Conservation (phyloP, 352 stramenopile species). For the Globisporangium camurandrum region DNA sequence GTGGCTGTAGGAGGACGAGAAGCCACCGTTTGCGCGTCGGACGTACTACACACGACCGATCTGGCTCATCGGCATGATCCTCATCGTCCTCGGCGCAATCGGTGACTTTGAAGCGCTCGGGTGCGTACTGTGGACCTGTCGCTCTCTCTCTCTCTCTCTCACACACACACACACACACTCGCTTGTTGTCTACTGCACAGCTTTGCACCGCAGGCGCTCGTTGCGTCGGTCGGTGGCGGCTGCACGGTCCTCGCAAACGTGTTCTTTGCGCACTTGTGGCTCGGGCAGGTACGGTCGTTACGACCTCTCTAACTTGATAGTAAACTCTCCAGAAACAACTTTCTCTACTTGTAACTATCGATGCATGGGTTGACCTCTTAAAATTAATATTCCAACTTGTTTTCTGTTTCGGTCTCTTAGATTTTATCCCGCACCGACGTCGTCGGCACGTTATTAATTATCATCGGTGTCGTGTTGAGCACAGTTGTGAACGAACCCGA, state of each 20-base stretch:
- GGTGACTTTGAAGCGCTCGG: slow-evolving; percentile 85
- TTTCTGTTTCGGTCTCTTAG: too few species aligned
- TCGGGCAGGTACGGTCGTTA: slow-evolving; percentile 42
- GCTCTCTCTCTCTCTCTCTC: not conserved
- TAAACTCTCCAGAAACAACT: too few species aligned
- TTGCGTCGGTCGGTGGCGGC: slow-evolving; percentile 76
- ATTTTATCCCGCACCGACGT: slow-evolving; percentile 60
- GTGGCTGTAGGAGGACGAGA: slow-evolving; percentile 44
- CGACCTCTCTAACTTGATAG: slow-evolving; percentile 1
- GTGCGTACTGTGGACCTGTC: slow-evolving; percentile 8
- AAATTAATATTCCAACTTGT: too few species aligned
- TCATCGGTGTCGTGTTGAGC: slow-evolving; percentile 74
- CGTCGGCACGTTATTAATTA: slow-evolving; percentile 66
- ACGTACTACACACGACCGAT: slow-evolving; percentile 80
- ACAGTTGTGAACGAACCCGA: slow-evolving; percentile 78
- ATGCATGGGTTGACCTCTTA: too few species aligned
- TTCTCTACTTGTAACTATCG: too few species aligned
- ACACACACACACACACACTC: too few species aligned
- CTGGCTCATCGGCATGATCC: slow-evolving; percentile 76
- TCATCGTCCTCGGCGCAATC: slow-evolving; percentile 74
- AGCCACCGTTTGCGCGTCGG: slow-evolving; percentile 47
- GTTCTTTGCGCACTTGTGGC: slow-evolving; percentile 83
- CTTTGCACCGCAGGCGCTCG: slow-evolving; percentile 81
- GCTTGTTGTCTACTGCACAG: too few species aligned
- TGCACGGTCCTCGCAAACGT: slow-evolving; percentile 87